Evolutionary conservation across 805 yeast species (phyloP).

Genomic region (Starmerella ratchasimensis): DNA sequence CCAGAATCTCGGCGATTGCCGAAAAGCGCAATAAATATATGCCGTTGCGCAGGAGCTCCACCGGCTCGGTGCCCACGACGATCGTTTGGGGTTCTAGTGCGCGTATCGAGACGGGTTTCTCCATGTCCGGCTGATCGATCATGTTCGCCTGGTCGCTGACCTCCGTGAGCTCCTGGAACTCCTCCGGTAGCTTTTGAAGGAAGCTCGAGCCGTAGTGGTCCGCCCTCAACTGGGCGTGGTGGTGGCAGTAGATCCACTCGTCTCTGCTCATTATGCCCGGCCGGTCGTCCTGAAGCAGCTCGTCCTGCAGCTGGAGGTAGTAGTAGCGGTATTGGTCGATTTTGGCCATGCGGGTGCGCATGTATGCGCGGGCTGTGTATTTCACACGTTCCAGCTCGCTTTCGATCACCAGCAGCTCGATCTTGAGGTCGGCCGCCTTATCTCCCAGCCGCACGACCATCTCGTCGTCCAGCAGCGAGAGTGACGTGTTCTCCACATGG

Average conservation of each 20-base stretch:
- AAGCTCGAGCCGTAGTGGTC: conserved; percentile 57
- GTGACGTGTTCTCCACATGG: conserved; percentile 60
- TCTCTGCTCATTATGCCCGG: conserved; percentile 13
- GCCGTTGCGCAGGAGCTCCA: conserved; percentile 47
- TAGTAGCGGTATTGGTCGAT: conserved; percentile 56
- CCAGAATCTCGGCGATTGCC: conserved; percentile 26
- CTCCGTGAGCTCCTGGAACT: conserved; percentile 64
- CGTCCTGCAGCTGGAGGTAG: conserved; percentile 26
- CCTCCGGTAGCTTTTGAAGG: conserved; percentile 50
- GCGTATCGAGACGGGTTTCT: conserved; percentile 63
- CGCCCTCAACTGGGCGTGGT: conserved; percentile 50
- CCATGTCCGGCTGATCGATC: conserved; percentile 67
- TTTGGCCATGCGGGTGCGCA: conserved; percentile 58
- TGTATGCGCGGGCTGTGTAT: conserved; percentile 64
- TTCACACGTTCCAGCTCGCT: conserved; percentile 81
- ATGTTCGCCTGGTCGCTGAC: conserved; percentile 42
- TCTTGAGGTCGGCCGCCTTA: conserved; percentile 41
- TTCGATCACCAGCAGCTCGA: conserved; percentile 73
- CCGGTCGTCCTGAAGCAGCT: neutral
- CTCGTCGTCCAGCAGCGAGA: conserved; percentile 46
- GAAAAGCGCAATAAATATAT: conserved; percentile 64
- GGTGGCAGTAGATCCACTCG: conserved; percentile 17
- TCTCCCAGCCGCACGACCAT: neutral
- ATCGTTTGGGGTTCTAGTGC: conserved; percentile 32
- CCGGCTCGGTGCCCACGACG: conserved; percentile 33